Conservation (phyloP, 352 stramenopile genomes). For the Globisporangium sylvaticum region DNA sequence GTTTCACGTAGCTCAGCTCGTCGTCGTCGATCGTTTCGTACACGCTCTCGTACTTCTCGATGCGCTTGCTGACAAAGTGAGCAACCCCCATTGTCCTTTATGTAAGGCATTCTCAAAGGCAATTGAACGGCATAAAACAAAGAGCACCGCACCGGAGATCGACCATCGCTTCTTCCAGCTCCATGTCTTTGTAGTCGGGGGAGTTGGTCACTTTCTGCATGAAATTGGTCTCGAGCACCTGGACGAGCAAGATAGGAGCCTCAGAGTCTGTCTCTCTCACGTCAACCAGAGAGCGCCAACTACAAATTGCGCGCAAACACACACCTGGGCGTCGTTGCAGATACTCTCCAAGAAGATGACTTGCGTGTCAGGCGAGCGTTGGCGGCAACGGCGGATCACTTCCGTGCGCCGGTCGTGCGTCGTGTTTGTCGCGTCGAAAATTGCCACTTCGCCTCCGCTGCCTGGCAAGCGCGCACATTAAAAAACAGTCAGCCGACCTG, state of each 20-base stretch:
- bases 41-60: conserved; percentile 66
- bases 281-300: background rate
- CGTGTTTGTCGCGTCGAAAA: conserved; percentile 78
- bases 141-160: conserved; percentile 37
- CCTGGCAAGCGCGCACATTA: background rate
- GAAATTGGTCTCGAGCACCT: conserved; percentile 55
- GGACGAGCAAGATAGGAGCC: background rate
- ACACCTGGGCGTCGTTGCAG: conserved; percentile 51
- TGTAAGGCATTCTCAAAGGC: background rate
- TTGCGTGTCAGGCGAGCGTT: conserved; percentile 26
- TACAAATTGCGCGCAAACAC: background rate
- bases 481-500: background rate
- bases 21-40: conserved; percentile 63
- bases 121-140: background rate
- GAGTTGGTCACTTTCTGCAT: conserved; percentile 45
- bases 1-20: conserved; percentile 71
- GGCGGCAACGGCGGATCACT: conserved; percentile 22
- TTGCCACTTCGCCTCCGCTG: conserved; percentile 54
- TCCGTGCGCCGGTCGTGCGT: conserved; percentile 33
- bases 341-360: conserved; percentile 86
- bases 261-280: background rate
- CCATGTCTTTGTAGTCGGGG: conserved; percentile 58
- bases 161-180: conserved; percentile 38
- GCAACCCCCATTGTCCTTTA: background rate
- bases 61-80: conserved; percentile 25